Base-by-base conservation (phyloP, 73 alveolate species). In the Stentor coeruleus region DNA sequence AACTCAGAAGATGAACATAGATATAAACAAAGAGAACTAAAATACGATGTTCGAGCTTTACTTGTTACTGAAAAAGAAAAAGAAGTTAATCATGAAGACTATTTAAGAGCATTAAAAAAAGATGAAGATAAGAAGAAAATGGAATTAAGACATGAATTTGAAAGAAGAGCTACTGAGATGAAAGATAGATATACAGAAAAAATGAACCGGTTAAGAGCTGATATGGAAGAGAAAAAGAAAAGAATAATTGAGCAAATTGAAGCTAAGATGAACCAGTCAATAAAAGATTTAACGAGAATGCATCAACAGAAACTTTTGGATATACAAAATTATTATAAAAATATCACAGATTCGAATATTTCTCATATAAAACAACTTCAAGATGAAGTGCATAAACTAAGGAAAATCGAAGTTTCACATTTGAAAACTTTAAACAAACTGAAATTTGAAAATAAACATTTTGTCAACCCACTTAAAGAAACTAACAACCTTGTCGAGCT, bases 1-100 rank as follows among this genome's bases (percentile, higher is more conserved):
- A 94, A 96, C 90, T 91, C 91, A 38, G 99, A 96, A 85, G 99
- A 96, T 84, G 95, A 93, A 86, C 99, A 95, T 74, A 87, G 99
- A 86, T 92, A 94, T 33, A 89, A 96, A 74, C 97, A 95, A 84
- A 87, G 98, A 90, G 99, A 95, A 86, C 91, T 92, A 36, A 96
- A 96, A 85, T 91, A 94, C 40, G 99, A 96, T 77, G 95, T 95
- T 30, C 81, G 99, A 58, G 89, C 99, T 33, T 91, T 93, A 20
- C 93, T 95, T 35, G 97, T 95, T 40, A 81, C 90, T 91, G 76
- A 85, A 86, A 96, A 96, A 87, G 99, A 96, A 85, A 94, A 94
- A 89, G 99, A 95, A 85, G 93, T 97, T 58, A 83, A 95, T 40
- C 96, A 97, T 59, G 80, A 90, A 59, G 99, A 97, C 77, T 97